Base-by-base conservation (phyloP, 2,329 filamentous ascomycete species). In the Colletotrichum sp. region DNA sequence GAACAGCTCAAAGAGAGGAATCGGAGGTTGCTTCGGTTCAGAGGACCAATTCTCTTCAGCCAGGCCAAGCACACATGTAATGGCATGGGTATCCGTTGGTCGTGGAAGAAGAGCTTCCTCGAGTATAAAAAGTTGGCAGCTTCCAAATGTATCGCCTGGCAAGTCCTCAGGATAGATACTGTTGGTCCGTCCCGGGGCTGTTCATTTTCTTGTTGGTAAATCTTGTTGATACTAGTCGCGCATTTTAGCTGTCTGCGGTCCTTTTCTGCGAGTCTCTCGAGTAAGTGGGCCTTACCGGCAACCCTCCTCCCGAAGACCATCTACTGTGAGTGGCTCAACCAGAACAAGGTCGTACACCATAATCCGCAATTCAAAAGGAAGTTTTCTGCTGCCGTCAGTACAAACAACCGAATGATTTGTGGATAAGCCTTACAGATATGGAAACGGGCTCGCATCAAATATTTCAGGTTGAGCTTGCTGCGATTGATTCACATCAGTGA, bases 91-190 rank as follows among this genome's bases (percentile, higher is more conserved):
- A 1, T 2, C 38, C 18, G 5, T 6, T 18, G 18, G 11, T 21
- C 43, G 18, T 1, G n/a, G n/a, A 47, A 0, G 0, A 47, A 4
- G 0, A 47, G 1, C n/a, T 47, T 47, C n/a, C 43, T 47, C 18
- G 43, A 47, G 43, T 47, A 47, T 18, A 47, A 4, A 47, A 47
- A 3, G 18, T 1, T 21, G n/a, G 43, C n/a, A 13, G 43, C 18
- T 13, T 47, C 43, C 7, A 13, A 47, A 21, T 47, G 43, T 2
- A 47, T 21, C 6, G 2, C 0, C 43, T 21, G 43, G 11, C 43
- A 47, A 3, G 43, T 47, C 43, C 18, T 47, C 0, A 47, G 43
- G 7, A 47, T 47, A 47, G 43, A 0, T 9, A 47, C 18, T 21
- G 18, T 21, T 21, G 43, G 43, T 47, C n/a, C 11, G 1, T 47